phyloP scores from a whole-genome alignment of 805 yeast species.

The Nakazawaea populi region DNA sequence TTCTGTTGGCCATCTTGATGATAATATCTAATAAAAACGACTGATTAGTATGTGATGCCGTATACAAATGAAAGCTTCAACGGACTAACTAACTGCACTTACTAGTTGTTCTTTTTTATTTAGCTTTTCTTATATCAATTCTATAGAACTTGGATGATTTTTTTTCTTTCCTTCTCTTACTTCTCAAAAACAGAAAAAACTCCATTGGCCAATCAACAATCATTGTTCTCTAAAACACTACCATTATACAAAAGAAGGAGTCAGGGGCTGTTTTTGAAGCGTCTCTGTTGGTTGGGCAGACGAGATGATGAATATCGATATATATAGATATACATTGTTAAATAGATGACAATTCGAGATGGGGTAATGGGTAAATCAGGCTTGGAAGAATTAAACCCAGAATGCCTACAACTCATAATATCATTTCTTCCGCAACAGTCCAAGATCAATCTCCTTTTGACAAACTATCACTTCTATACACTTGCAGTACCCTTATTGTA shows the following conservation, averaged over 20 bases:
- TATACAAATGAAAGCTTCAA: neutral
- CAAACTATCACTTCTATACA: slow-evolving; percentile 24
- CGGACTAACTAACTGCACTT: neutral
- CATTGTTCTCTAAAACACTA: neutral
- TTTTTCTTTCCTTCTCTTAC: neutral
- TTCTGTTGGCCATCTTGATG: slow-evolving; percentile 23
- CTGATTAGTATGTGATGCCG: neutral
- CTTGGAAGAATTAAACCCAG: neutral
- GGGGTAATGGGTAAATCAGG: neutral
- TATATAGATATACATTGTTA: too few species aligned
- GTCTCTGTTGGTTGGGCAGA: too few species aligned
- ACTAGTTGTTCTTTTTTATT: neutral
- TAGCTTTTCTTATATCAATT: neutral
- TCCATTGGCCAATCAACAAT: slow-evolving; percentile 1
- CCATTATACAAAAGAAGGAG: neutral
- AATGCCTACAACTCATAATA: slow-evolving; percentile 11
- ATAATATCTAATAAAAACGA: neutral
- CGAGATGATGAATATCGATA: too few species aligned
- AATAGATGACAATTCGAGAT: too few species aligned
- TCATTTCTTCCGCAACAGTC: slow-evolving; percentile 34
- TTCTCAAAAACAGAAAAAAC: neutral
- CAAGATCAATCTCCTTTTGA: slow-evolving; percentile 25
- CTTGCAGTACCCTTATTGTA: slow-evolving; percentile 30
- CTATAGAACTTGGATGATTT: slow-evolving; percentile 6
- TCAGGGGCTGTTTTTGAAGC: neutral